Evolutionary conservation across 495 filamentous ascomycete genomes (phyloP).

Genomic region (Parathielavia appendiculata): DNA sequence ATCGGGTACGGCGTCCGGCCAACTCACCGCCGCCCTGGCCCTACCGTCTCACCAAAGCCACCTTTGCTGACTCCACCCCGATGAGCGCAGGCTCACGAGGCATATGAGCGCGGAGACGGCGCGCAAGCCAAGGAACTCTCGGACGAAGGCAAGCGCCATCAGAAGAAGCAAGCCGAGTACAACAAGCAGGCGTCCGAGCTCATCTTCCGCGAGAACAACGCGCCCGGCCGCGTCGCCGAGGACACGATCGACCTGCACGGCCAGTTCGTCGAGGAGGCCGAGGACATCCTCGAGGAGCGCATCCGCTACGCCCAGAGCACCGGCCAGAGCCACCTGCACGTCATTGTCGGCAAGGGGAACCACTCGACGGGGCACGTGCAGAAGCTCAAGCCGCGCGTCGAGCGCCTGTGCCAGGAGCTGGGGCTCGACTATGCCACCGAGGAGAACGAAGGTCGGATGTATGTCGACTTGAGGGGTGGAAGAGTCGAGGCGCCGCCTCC

Average conservation of each 20-base stretch:
- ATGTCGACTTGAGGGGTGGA: slow-evolving; percentile 42
- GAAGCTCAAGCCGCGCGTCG: slow-evolving; percentile 88
- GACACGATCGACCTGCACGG: slow-evolving; percentile 95
- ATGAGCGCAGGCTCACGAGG: slow-evolving; percentile 58
- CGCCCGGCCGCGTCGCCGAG: slow-evolving; percentile 56
- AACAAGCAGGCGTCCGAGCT: slow-evolving; percentile 86
- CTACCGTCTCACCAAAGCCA: background rate
- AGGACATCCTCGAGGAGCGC: slow-evolving; percentile 76
- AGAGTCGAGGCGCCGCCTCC: slow-evolving; percentile 43
- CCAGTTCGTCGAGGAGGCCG: slow-evolving; percentile 88
- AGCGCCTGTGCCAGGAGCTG: slow-evolving; percentile 73
- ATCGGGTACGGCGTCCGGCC: slow-evolving; percentile 46
- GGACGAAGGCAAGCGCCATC: slow-evolving; percentile 79
- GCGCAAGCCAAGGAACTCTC: slow-evolving; percentile 73
- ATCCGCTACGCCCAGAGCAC: slow-evolving; percentile 66
- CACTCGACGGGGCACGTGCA: slow-evolving; percentile 74
- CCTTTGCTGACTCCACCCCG: slow-evolving; percentile 1
- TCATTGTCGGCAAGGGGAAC: slow-evolving; percentile 91
- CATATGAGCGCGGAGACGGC: slow-evolving; percentile 75
- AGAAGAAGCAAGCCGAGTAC: slow-evolving; percentile 68
- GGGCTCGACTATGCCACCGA: slow-evolving; percentile 79
- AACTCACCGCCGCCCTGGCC: background rate
- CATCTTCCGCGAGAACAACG: slow-evolving; percentile 93
- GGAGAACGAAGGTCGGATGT: slow-evolving; percentile 82
- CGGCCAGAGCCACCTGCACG: slow-evolving; percentile 65